A percentile compares a stretch with the other conserved stretches of the same genome.
Evolutionary conservation across 805 yeast genomes (phyloP).

Genomic region (Metschnikowia proteae): DNA sequence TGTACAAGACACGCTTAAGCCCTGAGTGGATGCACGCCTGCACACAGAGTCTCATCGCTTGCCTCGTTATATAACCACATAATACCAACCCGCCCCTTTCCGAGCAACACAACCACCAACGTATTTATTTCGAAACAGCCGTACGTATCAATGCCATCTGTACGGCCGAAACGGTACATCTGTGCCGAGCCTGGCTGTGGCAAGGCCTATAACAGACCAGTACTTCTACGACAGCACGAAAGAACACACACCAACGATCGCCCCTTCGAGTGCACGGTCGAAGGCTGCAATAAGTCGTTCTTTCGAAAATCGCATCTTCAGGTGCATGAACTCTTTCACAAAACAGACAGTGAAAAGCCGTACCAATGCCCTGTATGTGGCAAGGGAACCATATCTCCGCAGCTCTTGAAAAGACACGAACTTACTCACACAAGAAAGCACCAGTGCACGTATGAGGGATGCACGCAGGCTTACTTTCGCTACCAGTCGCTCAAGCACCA

Average conservation of each 20-base stretch:
- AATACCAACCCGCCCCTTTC: background rate
- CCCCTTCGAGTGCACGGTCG: slow-evolving; percentile 61
- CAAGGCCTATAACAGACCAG: slow-evolving; percentile 77
- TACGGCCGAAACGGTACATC: slow-evolving; percentile 54
- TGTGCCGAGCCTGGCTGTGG: slow-evolving; percentile 68
- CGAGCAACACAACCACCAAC: background rate
- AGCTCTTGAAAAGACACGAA: slow-evolving; percentile 81
- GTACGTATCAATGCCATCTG: slow-evolving; percentile 6
- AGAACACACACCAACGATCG: slow-evolving; percentile 77
- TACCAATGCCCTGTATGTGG: slow-evolving; percentile 70
- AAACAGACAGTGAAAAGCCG: slow-evolving; percentile 53
- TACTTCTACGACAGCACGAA: slow-evolving; percentile 75
- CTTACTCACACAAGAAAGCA: slow-evolving; percentile 58
- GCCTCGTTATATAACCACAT: background rate
- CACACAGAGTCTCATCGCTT: background rate
- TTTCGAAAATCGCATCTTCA: slow-evolving; percentile 74
- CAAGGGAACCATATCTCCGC: slow-evolving; percentile 75
- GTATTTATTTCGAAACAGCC: background rate
- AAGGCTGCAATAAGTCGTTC: slow-evolving; percentile 61
- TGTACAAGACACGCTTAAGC: background rate
- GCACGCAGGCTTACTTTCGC: slow-evolving; percentile 65
- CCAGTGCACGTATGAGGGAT: slow-evolving; percentile 55
- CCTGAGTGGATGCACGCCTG: background rate
- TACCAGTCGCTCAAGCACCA: slow-evolving; percentile 78
- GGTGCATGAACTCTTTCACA: slow-evolving; percentile 70